Conservation (phyloP, 257 asterid genomes). For the Datura wrightii region DNA sequence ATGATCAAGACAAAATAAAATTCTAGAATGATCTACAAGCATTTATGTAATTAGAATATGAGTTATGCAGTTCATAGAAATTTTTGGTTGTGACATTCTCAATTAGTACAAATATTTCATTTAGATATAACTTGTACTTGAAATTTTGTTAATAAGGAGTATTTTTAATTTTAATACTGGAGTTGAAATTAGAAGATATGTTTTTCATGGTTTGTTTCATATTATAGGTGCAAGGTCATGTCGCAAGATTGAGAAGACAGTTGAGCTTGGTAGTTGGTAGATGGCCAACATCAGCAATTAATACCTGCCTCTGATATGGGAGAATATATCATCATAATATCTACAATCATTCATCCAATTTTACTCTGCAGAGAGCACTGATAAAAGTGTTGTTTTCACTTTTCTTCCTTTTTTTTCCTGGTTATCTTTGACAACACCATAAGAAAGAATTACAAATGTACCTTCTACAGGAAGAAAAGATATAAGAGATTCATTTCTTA, state of each 20-base stretch:
- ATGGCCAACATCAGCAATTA: conserved; percentile 1
- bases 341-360: conserved; percentile 29
- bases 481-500: not conserved
- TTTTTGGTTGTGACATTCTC: no score
- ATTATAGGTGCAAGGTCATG: conserved; percentile 66
- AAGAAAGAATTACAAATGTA: conserved; percentile 1
- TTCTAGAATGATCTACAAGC: no score
- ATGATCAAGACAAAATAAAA: no score
- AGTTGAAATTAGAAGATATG: no score
- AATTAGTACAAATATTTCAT: no score
- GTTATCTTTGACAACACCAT: conserved; percentile 1
- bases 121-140: no score
- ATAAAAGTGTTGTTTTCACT: not conserved
- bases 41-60: no score
- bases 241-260: conserved; percentile 21
- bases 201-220: no score
- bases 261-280: conserved; percentile 21
- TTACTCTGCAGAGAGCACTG: not conserved
- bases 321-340: conserved; percentile 39
- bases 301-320: not conserved
- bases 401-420: not conserved
- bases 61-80: no score
- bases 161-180: no score
- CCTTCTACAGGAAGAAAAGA: not conserved
- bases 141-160: no score